These are phyloP conservation scores for Ophiocordyceps camponoti-leonardi DNA, from an alignment of 2,329 filamentous ascomycete genomes.

Conservation along the genomic window DNA sequence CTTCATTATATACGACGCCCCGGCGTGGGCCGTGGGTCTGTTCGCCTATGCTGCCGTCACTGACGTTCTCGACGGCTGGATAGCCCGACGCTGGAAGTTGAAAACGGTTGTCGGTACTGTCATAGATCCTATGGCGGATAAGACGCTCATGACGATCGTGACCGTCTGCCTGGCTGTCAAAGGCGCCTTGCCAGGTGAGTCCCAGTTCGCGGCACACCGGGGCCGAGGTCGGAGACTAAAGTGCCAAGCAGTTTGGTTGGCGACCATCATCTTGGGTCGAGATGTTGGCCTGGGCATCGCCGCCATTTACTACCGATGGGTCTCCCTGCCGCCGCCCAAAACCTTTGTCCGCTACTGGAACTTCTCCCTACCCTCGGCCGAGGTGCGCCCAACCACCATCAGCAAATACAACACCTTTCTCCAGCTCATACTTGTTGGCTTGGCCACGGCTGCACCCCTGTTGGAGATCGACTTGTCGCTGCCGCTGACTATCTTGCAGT, in stretches of 20 bases:
- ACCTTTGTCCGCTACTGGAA: slow-evolving; percentile 93
- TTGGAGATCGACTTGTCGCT: slow-evolving; percentile 38
- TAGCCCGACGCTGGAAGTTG: slow-evolving; percentile 71
- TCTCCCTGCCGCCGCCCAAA: slow-evolving; percentile 83
- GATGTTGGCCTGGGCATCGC: slow-evolving; percentile 70
- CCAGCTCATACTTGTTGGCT: slow-evolving; percentile 72
- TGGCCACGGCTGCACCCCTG: slow-evolving; percentile 66
- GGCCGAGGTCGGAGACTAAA: neutral
- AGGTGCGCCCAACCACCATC: slow-evolving; percentile 68
- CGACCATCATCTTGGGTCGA: slow-evolving; percentile 75
- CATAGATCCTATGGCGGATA: slow-evolving; percentile 94
- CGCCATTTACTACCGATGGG: slow-evolving; percentile 91
- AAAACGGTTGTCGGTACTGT: slow-evolving; percentile 91
- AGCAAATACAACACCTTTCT: slow-evolving; percentile 90
- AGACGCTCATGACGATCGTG: slow-evolving; percentile 83
- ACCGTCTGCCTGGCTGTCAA: slow-evolving; percentile 75
- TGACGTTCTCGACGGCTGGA: slow-evolving; percentile 85
- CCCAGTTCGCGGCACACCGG: neutral
- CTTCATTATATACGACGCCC: slow-evolving; percentile 67
- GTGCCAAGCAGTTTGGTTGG: slow-evolving; percentile 52
- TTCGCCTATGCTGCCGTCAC: slow-evolving; percentile 87
- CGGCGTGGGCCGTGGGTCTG: slow-evolving; percentile 63
- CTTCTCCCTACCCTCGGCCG: slow-evolving; percentile 76
- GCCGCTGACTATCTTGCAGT: slow-evolving; percentile 47
- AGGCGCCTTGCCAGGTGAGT: slow-evolving; percentile 60